phyloP scores from a whole-genome alignment of 2,329 filamentous ascomycete species.

The Aspergillus thermomutatus region DNA sequence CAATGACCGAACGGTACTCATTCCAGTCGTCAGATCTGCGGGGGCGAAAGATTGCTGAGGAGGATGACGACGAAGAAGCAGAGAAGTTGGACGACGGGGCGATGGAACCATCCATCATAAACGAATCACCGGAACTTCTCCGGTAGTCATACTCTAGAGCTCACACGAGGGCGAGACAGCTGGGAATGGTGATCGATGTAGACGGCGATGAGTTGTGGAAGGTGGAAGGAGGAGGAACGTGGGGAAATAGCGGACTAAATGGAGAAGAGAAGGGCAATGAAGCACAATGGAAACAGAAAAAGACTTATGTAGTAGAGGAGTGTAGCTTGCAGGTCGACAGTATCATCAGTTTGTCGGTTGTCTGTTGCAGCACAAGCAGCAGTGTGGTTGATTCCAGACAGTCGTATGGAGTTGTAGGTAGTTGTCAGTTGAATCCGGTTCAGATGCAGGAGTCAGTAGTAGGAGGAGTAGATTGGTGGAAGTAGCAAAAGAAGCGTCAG shows the following conservation, averaged over 20 bases:
- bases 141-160: constrained; percentile 20
- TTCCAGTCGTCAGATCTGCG: constrained; percentile 38
- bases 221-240: constrained; percentile 1
- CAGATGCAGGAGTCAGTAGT: neutral
- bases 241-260: constrained; percentile 1
- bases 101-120: constrained; percentile 25
- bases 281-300: neutral
- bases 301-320: neutral
- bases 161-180: constrained; percentile 9
- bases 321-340: neutral
- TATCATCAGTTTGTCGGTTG: neutral
- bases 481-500: neutral
- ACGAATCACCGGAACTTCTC: constrained; percentile 6
- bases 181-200: neutral
- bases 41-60: constrained; percentile 28
- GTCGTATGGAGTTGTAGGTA: neutral
- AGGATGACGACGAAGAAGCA: constrained; percentile 14
- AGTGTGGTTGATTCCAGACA: neutral
- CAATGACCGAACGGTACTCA: constrained; percentile 33
- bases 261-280: neutral
- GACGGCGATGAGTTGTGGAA: neutral
- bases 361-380: neutral
- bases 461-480: neutral
- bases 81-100: constrained; percentile 18
- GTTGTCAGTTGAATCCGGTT: neutral